These are phyloP conservation scores for Colletotrichum destructivum DNA, from an alignment of 2,329 filamentous ascomycete genomes.

Conservation along the genomic window DNA sequence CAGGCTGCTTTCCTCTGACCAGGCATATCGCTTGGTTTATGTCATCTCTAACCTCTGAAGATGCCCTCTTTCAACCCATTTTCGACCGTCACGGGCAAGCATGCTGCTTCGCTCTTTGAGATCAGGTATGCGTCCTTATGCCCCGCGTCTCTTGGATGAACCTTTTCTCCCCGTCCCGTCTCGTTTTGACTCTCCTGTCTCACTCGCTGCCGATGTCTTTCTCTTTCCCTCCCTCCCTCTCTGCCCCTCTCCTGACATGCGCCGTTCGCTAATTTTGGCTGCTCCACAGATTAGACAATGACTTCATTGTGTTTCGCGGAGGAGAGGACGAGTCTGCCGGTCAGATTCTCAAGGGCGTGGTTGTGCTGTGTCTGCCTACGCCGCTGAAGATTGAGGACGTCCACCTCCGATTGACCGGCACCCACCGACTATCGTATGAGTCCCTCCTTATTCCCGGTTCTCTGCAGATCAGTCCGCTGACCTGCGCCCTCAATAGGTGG, in stretches of 20 bases:
- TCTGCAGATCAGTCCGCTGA: slow-evolving; percentile 30
- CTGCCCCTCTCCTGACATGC: background rate
- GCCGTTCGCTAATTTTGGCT: slow-evolving; percentile 41
- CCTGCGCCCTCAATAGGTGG: slow-evolving; percentile 58
- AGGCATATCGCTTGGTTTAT: slow-evolving; percentile 69
- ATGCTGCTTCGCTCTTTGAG: slow-evolving; percentile 69
- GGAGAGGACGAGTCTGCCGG: slow-evolving; percentile 82
- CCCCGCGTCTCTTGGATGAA: slow-evolving; percentile 26
- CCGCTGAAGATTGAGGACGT: slow-evolving; percentile 81
- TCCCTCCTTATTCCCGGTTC: slow-evolving; percentile 34
- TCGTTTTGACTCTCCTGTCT: background rate
- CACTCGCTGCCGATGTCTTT: background rate
- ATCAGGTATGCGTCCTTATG: slow-evolving; percentile 63
- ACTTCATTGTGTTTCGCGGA: slow-evolving; percentile 85
- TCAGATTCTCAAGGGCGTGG: slow-evolving; percentile 79
- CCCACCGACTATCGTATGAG: slow-evolving; percentile 77
- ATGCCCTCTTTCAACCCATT: slow-evolving; percentile 74
- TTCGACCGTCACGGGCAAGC: slow-evolving; percentile 65
- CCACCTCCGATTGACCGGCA: slow-evolving; percentile 79
- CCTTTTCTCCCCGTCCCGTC: slow-evolving; percentile 10
- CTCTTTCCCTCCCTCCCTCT: background rate
- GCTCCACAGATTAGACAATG: slow-evolving; percentile 77
- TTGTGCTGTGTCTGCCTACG: slow-evolving; percentile 81
- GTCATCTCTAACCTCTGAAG: slow-evolving; percentile 62
- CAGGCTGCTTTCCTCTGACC: slow-evolving; percentile 32